Base-by-base conservation (phyloP, 106 monocot genomes). In the Hemerocallis citrina region DNA sequence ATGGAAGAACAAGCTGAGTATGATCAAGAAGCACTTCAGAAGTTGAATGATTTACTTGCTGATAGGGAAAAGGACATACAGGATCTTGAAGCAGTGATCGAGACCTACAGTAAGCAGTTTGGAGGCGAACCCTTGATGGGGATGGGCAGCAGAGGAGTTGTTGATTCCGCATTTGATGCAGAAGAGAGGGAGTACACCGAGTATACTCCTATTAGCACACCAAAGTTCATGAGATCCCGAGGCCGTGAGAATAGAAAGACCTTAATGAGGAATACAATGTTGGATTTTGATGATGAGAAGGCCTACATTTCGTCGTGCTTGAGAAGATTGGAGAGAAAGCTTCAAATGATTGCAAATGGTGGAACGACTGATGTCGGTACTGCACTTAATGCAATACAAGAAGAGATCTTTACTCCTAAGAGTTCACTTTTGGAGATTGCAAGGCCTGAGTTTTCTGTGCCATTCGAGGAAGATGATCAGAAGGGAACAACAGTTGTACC, bases 1-100 rank as follows among this genome's bases (percentile, higher is more conserved):
- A 91, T 98, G 96, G 96, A 98, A 74, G 84, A 98, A 30, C 90
- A 91, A 73, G 69, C 84, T 8, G 91, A 87, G 51, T 88, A 87
- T 55, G 91, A 98, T 64, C 81, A 88, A 62, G 89, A 89, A 70
- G 86, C 77, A 7, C 64, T 89, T 14, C 79, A 79, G 30, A 84
- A 75, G 3, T 35, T 81, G 38, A 78, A 86, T 48, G 83, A 84
- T 34, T 31, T 74, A 24, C 69, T 96, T 12, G 34, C 61, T 4
- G 72, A 91, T 35, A 87, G 79, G 63, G 91, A 91, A 33, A 81
- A 75, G 66, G 84, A 98, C 47, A 54, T 98, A 57, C 74, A 72
- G 37, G 87, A 87, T 70, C 34, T 88, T 27, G 84, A 91, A 68
- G 71, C 57, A 14, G 77, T 81, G 20, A 13, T 98, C 45, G 79